Percentiles rank a stretch among this genome's conserved stretches.
These are phyloP conservation scores for Aspergillus proliferans DNA, from an alignment of 2,329 filamentous ascomycete genomes.

Conservation along the genomic window DNA sequence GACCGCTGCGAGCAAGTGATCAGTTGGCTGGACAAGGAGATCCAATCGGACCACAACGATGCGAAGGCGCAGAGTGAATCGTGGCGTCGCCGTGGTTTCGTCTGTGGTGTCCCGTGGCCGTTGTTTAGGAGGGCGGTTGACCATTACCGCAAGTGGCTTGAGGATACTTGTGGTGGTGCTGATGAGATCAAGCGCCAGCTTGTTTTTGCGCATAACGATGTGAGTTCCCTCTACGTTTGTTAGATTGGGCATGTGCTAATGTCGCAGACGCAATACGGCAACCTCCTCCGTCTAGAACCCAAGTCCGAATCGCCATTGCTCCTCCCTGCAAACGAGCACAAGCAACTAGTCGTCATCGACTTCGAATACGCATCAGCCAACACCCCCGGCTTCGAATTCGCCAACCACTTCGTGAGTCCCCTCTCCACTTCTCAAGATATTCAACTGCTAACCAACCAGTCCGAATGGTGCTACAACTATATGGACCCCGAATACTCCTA, in stretches of 20 bases:
- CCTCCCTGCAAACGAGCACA: conserved; percentile 86
- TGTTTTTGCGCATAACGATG: conserved; percentile 97
- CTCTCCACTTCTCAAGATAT: no score
- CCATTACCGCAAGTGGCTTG: conserved; percentile 70
- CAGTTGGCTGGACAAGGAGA: conserved; percentile 52
- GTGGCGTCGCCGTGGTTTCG: conserved; percentile 66
- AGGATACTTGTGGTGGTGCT: conserved; percentile 62
- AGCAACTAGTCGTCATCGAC: conserved; percentile 93
- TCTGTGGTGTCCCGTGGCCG: conserved; percentile 80
- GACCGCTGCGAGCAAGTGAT: conserved; percentile 52
- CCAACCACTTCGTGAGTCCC: conserved; percentile 77
- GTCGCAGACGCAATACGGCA: conserved; percentile 88
- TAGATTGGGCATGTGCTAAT: not conserved
- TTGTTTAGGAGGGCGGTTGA: conserved; percentile 68
- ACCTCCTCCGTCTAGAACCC: conserved; percentile 75
- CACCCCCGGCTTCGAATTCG: conserved; percentile 79
- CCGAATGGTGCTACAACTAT: conserved; percentile 98
- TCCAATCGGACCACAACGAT: conserved; percentile 44
- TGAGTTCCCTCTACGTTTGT: conserved; percentile 41
- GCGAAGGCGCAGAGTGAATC: conserved; percentile 40
- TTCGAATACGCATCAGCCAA: conserved; percentile 97
- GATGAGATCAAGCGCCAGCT: conserved; percentile 65
- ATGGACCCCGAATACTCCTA: conserved; percentile 63
- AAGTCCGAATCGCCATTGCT: conserved; percentile 73
- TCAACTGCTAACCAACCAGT: conserved; percentile 34